phyloP scores from a whole-genome alignment of 2,329 filamentous ascomycete genomes.

The Parasarocladium wereldwijsianum region DNA sequence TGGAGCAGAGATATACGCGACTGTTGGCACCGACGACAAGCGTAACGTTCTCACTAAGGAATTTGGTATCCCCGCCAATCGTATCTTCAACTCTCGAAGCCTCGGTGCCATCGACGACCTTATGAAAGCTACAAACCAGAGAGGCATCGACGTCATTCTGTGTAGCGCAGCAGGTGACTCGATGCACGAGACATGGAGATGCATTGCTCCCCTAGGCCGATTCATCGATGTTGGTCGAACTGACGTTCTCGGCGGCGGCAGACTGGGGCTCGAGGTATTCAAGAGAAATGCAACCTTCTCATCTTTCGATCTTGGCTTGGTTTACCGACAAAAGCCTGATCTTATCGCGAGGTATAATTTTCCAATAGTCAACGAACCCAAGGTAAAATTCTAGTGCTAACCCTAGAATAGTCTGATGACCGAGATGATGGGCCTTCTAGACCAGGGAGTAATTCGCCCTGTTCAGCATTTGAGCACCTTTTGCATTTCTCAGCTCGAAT shows the following conservation, averaged over 20 bases:
- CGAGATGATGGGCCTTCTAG: neutral
- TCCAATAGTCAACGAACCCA: neutral
- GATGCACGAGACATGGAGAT: neutral
- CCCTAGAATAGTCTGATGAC: neutral
- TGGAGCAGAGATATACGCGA: constrained; percentile 10
- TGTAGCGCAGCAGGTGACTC: neutral
- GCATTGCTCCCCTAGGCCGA: constrained; percentile 13
- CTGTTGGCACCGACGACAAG: constrained; percentile 3
- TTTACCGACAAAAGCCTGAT: neutral
- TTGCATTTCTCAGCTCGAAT: constrained; percentile 3
- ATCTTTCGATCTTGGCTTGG: constrained; percentile 4
- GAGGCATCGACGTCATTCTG: neutral
- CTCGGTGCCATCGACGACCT: neutral
- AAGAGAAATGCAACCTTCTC: constrained; percentile 1
- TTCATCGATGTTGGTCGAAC: constrained; percentile 17
- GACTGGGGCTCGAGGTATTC: neutral
- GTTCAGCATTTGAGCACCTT: neutral
- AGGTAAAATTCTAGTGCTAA: neutral
- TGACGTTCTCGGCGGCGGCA: constrained; percentile 7
- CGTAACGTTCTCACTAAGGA: neutral
- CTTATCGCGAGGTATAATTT: neutral
- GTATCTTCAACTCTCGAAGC: neutral
- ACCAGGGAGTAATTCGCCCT: constrained; percentile 2
- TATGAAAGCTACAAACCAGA: neutral
- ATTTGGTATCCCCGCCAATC: neutral